Base-by-base conservation (phyloP, 371 early-diverging fungal genomes). In the Mucor plumbeus region DNA sequence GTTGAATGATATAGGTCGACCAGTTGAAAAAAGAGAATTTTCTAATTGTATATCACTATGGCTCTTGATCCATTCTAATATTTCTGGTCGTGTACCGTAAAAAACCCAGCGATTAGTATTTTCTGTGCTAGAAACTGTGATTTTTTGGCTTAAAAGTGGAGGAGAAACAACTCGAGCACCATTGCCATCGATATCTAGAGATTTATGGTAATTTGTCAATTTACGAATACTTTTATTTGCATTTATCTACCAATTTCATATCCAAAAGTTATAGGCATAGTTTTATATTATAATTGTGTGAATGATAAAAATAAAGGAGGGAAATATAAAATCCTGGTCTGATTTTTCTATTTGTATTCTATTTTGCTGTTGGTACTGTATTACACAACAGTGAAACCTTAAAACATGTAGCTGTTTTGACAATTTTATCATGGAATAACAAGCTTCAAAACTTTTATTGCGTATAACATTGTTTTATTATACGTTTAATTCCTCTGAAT, bases 41-140 rank as follows among this genome's bases (percentile, higher is more conserved):
- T 82, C 79, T 0, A 82, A 19, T 17, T 61, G 59, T 1, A 82
- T 67, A 7, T 76, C 53, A 3, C 61, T 21, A 63, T 78, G 80
- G 21, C 71, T 53, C 7, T 69, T 70, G 26, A 82, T 74, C 83
- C 83, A 82, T 14, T 78, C 75, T 5, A 82, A 10, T 11, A 82
- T 80, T 9, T 79, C 72, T 17, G 72, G 67, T 41, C 83, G 73
- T n/a, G 80, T 82, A 36, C 83, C 83, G 54, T 74, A 75, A 36
- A 82, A 82, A 2, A 75, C 69, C 78, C 78, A 82, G 4, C 73
- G 72, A n/a, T 73, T 70, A 0, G 77, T 80, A 44, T 72, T 78
- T 15, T 72, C 73, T 21, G 70, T 69, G 19, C 75, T 76, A 4
- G 80, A 63, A 8, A 82, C 60, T 21, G 80, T 72, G 15, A 82